phyloP scores from a whole-genome alignment of 345 rosid species.

The Nasturtium officinale region DNA sequence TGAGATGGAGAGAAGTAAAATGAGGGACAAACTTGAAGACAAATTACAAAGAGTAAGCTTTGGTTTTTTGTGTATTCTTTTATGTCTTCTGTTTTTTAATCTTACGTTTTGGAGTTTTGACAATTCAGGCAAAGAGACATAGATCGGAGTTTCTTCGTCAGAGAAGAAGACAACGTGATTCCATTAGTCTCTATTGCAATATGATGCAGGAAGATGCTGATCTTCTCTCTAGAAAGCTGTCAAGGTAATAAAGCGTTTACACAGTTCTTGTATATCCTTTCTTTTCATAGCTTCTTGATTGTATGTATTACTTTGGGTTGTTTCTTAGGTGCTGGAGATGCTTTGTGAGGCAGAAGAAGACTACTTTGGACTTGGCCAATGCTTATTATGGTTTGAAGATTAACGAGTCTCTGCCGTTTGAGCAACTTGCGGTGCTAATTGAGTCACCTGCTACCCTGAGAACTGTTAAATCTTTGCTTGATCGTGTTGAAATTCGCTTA shows the following conservation, averaged over 20 bases:
- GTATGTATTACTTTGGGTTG: not conserved
- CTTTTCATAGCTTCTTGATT: not conserved
- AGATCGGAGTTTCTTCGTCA: conserved; percentile 91
- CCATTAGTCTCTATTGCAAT: conserved; percentile 50
- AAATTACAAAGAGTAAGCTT: conserved; percentile 71
- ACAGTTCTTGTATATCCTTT: not conserved
- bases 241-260: conserved; percentile 51
- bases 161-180: conserved; percentile 66
- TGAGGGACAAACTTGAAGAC: conserved; percentile 84
- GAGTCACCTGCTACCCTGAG: conserved; percentile 66
- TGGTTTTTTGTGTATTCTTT: conserved; percentile 2
- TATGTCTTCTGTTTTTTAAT: conserved; percentile 12
- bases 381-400: conserved; percentile 70
- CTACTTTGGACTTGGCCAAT: conserved; percentile 72
- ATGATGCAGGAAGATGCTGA: conserved; percentile 77
- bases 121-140: conserved; percentile 72
- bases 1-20: conserved; percentile 84
- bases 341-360: conserved; percentile 63
- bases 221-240: conserved; percentile 72
- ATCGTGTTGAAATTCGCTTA: conserved; percentile 78
- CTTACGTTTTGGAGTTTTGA: conserved; percentile 27
- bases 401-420: conserved; percentile 73
- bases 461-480: conserved; percentile 66
- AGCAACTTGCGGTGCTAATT: conserved; percentile 72
- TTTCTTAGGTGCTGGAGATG: conserved; percentile 81